Base-by-base conservation (phyloP, 2,329 filamentous ascomycete genomes). In the Cladosporium sp. region DNA sequence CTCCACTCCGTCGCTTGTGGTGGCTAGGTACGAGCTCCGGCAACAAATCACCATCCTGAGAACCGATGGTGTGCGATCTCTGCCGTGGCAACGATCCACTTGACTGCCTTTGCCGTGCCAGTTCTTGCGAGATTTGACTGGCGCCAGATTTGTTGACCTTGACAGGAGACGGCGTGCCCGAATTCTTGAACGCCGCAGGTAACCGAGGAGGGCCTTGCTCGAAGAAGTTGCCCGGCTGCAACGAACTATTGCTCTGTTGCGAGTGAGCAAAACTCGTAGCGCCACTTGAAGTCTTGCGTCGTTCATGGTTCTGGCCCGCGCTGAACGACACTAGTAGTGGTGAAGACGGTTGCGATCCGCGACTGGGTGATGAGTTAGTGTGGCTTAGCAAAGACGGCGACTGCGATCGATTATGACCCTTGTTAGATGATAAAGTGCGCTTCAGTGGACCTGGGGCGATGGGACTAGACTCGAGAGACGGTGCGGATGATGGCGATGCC, bases 261-360 rank as follows among this genome's bases (percentile, higher is more conserved):
- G 13, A n/a, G 58, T 93, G 88, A 0, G 90, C 93, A 39, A 93
- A 74, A 52, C 83, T 87, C 3, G 90, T 95, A 1, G 89, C 89
- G 57, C 87, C 92, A 64, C 88, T 95, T 3, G 93, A 97, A 4
- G 89, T 89, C 73, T 99, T 99, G 42, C 93, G 83, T 54, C 91
- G 83, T 53, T 97, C 91, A 47, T 83, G 80, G 50, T 85, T 83
- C 59, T 89, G 87, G 5, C 88, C 88, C 11, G 92, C 88, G 53
- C 92, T 89, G 68, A 99, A 99, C 5, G 93, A 95, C 8, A 97
- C 88, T n/a, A 97, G 77, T n/a, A 99, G 74, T 0, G 93, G 93
- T 5, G 89, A 95, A 0, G 88, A 92, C 42, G 85, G 85, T 62
- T 88, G 85, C 3, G 93, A 99, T 3, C 81, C 83, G 58, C 92